A percentile compares a stretch with the other conserved stretches of the same genome.
phyloP scores from a whole-genome alignment of 2,329 filamentous ascomycete species.

The Parastagonospora avenae region DNA sequence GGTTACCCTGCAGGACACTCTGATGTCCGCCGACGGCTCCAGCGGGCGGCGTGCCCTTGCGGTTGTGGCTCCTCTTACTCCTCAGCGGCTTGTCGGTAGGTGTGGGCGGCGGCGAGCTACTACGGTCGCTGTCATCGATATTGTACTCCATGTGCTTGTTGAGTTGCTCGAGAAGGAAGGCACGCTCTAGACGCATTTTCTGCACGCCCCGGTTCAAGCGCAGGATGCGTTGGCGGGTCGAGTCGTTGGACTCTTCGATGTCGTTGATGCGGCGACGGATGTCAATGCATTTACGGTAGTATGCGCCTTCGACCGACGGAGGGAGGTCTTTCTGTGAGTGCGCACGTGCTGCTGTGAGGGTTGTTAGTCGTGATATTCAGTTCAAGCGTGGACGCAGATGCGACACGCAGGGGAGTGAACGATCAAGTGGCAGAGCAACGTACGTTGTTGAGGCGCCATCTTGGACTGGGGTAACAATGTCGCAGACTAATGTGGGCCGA shows the following conservation, averaged over 20 bases:
- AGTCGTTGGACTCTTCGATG: conserved; percentile 89
- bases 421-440: neutral
- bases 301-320: conserved; percentile 92
- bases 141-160: conserved; percentile 55
- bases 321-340: conserved; percentile 60
- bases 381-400: neutral
- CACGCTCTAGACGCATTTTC: conserved; percentile 87
- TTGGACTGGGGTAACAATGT: neutral
- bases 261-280: conserved; percentile 90
- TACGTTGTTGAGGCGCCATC: conserved; percentile 31
- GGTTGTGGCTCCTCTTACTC: conserved; percentile 70
- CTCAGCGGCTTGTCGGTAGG: conserved; percentile 79
- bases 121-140: conserved; percentile 71
- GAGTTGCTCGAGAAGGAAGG: conserved; percentile 59
- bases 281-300: conserved; percentile 94
- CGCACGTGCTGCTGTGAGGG: conserved; percentile 30
- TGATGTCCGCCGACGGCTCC: conserved; percentile 8
- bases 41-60: conserved; percentile 48
- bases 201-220: conserved; percentile 85
- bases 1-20: conserved; percentile 14
- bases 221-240: conserved; percentile 75
- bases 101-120: conserved; percentile 78
- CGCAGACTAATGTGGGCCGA: neutral
- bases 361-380: conserved; percentile 6
- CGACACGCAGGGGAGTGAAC: neutral